Percentiles rank a stretch among this genome's conserved stretches.
These are phyloP conservation scores for Sugiyamaella xylanicola DNA, from an alignment of 1,139 yeast species.

Conservation along the genomic window DNA sequence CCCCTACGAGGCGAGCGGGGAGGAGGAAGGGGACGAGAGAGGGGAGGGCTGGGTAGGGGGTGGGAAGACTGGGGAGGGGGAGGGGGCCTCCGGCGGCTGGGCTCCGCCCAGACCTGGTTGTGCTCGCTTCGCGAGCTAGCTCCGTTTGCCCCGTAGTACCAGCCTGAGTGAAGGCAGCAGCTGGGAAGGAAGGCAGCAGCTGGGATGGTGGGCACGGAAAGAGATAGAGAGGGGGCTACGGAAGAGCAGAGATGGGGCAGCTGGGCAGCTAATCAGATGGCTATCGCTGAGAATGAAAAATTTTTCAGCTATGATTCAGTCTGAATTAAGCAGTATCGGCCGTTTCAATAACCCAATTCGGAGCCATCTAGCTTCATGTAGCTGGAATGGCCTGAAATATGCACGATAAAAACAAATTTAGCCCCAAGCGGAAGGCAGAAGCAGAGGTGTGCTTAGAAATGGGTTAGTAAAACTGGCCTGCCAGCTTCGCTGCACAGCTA, in stretches of 20 bases:
- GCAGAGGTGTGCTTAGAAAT: neutral
- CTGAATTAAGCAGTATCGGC: conserved; percentile 1
- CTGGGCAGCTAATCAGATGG: neutral
- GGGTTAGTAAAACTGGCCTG: neutral
- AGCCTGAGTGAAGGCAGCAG: neutral
- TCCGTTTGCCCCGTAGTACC: neutral
- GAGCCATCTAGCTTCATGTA: neutral
- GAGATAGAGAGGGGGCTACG: no score
- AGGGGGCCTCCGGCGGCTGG: neutral
- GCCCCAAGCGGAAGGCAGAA: conserved; percentile 1
- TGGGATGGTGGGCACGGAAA: neutral
- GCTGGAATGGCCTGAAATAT: neutral
- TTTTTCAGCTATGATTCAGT: neutral
- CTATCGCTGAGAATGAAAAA: neutral
- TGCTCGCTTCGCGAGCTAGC: no score
- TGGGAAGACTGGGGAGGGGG: no score
- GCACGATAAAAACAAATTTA: conserved; percentile 1
- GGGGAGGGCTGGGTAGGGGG: no score
- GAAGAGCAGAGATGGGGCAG: no score
- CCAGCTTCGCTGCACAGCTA: neutral
- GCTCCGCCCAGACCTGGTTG: no score
- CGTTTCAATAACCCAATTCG: conserved; percentile 3
- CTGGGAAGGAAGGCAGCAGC: neutral
- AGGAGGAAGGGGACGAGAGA: no score
- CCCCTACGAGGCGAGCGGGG: neutral